Percentiles rank a stretch among this genome's conserved stretches.
phyloP scores from a whole-genome alignment of 2,329 filamentous ascomycete genomes.

The Sporothrix variecibatus region DNA sequence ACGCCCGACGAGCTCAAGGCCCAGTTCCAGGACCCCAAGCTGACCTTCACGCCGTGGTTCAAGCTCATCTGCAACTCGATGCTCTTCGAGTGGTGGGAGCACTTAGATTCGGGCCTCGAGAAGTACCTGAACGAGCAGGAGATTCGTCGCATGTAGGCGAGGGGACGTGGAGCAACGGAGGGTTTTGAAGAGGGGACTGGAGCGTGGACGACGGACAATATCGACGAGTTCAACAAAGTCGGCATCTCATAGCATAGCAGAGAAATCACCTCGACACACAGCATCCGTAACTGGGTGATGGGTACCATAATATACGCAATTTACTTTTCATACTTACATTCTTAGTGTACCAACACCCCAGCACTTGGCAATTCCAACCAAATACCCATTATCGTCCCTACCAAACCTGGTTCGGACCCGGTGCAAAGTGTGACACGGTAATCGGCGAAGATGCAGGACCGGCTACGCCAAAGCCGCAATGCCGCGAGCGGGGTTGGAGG shows the following conservation, averaged over 20 bases:
- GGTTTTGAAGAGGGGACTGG: not conserved
- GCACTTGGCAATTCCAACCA: not conserved
- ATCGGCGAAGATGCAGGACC: not conserved
- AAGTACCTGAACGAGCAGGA: constrained; percentile 83
- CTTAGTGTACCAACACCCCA: not conserved
- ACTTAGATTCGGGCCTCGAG: constrained; percentile 77
- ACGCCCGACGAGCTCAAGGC: constrained; percentile 76
- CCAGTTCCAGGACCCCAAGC: constrained; percentile 77
- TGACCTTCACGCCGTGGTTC: constrained; percentile 98
- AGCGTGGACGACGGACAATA: not conserved
- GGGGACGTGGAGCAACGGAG: not conserved
- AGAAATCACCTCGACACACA: not conserved
- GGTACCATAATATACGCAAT: not conserved
- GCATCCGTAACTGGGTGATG: not conserved
- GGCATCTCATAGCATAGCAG: constrained; percentile 6
- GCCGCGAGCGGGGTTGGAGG: not conserved
- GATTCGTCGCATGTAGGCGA: constrained; percentile 77
- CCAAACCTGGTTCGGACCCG: not conserved
- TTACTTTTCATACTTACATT: not conserved
- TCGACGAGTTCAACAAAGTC: constrained; percentile 10
- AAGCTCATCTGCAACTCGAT: constrained; percentile 97
- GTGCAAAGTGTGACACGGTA: not conserved
- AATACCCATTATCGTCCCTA: not conserved
- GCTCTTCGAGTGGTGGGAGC: constrained; percentile 97
- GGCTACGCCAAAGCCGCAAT: constrained; percentile 11